Evolutionary conservation across 805 yeast species (phyloP).

Genomic region (Metschnikowia lunata): DNA sequence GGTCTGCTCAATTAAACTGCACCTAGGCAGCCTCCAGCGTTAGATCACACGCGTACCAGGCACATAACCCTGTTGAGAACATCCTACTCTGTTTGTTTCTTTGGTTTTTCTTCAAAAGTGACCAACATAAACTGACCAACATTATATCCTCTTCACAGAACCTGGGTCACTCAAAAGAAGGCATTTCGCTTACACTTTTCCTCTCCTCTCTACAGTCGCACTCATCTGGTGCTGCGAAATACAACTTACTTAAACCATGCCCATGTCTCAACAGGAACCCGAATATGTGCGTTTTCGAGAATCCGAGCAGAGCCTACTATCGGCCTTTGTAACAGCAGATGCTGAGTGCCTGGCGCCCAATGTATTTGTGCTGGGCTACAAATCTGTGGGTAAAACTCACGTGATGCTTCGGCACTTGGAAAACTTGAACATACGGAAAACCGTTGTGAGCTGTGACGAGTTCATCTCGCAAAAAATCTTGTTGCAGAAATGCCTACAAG

Average conservation of each 20-base stretch:
- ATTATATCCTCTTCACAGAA: too few species aligned
- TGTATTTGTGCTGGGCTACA: constrained; percentile 45
- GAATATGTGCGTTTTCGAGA: constrained; percentile 20
- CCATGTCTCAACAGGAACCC: not conserved
- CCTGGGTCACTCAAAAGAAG: too few species aligned
- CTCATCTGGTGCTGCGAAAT: not conserved
- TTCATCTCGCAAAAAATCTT: constrained; percentile 38
- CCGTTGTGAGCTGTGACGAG: constrained; percentile 43
- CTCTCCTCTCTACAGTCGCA: too few species aligned
- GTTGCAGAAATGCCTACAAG: constrained; percentile 38
- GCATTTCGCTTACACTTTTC: too few species aligned
- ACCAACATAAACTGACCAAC: too few species aligned
- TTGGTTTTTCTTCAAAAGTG: too few species aligned
- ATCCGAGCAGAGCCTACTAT: constrained; percentile 32
- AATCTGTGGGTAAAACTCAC: constrained; percentile 46
- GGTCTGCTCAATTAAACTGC: too few species aligned
- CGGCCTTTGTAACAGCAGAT: constrained; percentile 31
- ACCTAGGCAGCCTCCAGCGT: too few species aligned
- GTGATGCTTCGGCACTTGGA: constrained; percentile 31
- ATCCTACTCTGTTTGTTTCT: too few species aligned
- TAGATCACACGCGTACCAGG: too few species aligned
- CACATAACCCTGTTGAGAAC: too few species aligned
- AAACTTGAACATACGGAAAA: constrained; percentile 21
- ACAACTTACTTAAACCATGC: not conserved
- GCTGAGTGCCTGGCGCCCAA: constrained; percentile 28